These are phyloP conservation scores for Platanthera guangdongensis DNA, from an alignment of 106 monocot species.

Conservation along the genomic window DNA sequence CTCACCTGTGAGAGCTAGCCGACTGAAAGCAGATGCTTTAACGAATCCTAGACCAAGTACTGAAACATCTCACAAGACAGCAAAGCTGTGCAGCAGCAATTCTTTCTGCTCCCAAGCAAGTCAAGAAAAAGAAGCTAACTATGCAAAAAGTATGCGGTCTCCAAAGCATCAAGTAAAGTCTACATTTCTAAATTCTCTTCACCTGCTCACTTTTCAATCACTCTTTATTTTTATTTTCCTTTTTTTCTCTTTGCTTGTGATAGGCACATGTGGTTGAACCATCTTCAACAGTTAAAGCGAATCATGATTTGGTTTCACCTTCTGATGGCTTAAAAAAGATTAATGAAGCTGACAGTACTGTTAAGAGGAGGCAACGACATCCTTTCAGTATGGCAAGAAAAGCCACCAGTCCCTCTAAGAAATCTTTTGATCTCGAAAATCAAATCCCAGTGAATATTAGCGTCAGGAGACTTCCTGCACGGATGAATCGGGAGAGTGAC, in stretches of 20 bases:
- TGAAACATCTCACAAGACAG: slow-evolving; percentile 32
- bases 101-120: slow-evolving; percentile 51
- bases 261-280: slow-evolving; percentile 47
- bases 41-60: slow-evolving; percentile 18
- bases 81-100: slow-evolving; percentile 27
- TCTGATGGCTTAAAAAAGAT: slow-evolving; percentile 31
- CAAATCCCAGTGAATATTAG: slow-evolving; percentile 13
- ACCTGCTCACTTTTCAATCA: not conserved
- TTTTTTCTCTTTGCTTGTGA: slow-evolving; percentile 17
- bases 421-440: slow-evolving; percentile 19
- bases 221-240: not conserved
- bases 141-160: slow-evolving; percentile 24
- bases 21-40: slow-evolving; percentile 17
- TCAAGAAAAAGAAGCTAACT: slow-evolving; percentile 24
- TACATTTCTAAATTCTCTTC: not conserved
- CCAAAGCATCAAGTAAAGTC: slow-evolving; percentile 50
- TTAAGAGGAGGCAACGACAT: slow-evolving; percentile 25
- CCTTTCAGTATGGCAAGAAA: slow-evolving; percentile 20
- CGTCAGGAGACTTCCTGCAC: slow-evolving; percentile 7
- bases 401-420: slow-evolving; percentile 26
- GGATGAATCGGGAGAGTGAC: slow-evolving; percentile 14
- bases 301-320: slow-evolving; percentile 25
- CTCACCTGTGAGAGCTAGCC: slow-evolving; percentile 55
- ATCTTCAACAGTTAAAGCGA: slow-evolving; percentile 41
- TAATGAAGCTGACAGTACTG: slow-evolving; percentile 17